A percentile compares a stretch with the other conserved stretches of the same genome.
Conservation (phyloP, 305 asterid species). For the Withania somnifera region DNA sequence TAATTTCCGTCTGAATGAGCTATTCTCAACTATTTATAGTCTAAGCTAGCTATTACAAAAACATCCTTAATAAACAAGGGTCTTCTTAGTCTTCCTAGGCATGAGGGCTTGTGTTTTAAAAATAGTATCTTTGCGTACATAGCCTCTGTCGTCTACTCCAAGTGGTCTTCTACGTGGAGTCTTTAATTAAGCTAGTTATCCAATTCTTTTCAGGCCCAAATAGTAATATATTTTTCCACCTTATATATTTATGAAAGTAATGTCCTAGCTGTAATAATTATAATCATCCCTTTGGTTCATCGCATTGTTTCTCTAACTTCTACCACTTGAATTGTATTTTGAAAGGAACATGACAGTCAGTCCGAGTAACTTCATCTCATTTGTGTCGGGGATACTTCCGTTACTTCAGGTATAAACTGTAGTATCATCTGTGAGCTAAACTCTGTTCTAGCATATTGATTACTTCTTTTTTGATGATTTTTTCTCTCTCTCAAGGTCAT, state of each 20-base stretch:
- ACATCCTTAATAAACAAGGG: too few species aligned
- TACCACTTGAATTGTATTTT: slow-evolving; percentile 19
- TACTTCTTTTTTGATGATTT: not conserved
- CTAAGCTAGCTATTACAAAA: too few species aligned
- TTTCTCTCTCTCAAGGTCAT: not conserved
- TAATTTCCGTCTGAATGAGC: too few species aligned
- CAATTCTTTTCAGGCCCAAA: not conserved
- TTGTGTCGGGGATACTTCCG: slow-evolving; percentile 74
- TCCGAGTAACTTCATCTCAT: slow-evolving; percentile 62
- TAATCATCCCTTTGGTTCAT: not conserved
- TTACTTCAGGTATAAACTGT: slow-evolving; percentile 62
- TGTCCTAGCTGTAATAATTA: not conserved
- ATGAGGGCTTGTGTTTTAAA: too few species aligned
- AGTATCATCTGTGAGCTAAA: not conserved
- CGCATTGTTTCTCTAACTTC: slow-evolving; percentile 19
- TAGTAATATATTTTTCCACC: not conserved
- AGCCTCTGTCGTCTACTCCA: too few species aligned
- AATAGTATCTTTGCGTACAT: too few species aligned
- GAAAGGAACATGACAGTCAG: slow-evolving; percentile 62
- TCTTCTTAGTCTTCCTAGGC: too few species aligned
- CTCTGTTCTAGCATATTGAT: not conserved
- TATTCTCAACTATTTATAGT: too few species aligned
- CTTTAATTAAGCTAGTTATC: not conserved
- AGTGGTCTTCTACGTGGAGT: too few species aligned
- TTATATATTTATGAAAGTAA: not conserved